These are phyloP conservation scores for Xylaria curta DNA, from an alignment of 495 filamentous ascomycete species.

Conservation along the genomic window DNA sequence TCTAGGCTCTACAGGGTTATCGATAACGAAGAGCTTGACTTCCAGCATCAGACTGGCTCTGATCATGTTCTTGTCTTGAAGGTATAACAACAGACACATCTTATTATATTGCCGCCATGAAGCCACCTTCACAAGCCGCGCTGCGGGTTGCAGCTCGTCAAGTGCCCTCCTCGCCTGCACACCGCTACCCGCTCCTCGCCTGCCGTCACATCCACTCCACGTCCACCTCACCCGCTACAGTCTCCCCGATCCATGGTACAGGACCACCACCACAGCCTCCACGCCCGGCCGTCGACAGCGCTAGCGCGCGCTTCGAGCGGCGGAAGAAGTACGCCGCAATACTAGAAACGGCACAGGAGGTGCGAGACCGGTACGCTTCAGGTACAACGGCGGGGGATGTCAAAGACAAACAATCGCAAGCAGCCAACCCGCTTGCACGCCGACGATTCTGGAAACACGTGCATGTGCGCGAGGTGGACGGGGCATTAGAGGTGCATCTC, in stretches of 20 bases:
- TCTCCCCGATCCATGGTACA: conserved; percentile 73
- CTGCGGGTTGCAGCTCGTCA: conserved; percentile 29
- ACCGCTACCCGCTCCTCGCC: conserved; percentile 11
- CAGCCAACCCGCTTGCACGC: conserved; percentile 18
- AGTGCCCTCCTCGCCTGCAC: conserved; percentile 7
- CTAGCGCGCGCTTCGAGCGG: conserved; percentile 54
- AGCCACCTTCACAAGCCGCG: conserved; percentile 43
- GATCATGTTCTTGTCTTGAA: neutral
- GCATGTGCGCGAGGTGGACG: conserved; percentile 63
- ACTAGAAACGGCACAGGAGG: conserved; percentile 54
- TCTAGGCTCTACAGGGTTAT: neutral
- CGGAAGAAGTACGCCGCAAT: conserved; percentile 62
- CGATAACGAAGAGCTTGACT: conserved; percentile 3
- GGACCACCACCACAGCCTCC: conserved; percentile 86
- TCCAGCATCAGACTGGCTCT: neutral
- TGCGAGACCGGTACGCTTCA: conserved; percentile 37
- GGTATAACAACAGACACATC: neutral
- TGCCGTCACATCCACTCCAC: conserved; percentile 50
- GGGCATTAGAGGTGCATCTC: conserved; percentile 73
- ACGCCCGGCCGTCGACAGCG: conserved; percentile 60
- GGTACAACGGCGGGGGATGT: neutral
- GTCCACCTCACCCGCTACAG: conserved; percentile 50
- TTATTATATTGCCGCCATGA: conserved; percentile 35
- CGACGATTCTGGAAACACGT: conserved; percentile 89
- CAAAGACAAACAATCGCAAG: conserved; percentile 5